Conservation (phyloP, 495 filamentous ascomycete species). For the Trichocladium uniseriatum region DNA sequence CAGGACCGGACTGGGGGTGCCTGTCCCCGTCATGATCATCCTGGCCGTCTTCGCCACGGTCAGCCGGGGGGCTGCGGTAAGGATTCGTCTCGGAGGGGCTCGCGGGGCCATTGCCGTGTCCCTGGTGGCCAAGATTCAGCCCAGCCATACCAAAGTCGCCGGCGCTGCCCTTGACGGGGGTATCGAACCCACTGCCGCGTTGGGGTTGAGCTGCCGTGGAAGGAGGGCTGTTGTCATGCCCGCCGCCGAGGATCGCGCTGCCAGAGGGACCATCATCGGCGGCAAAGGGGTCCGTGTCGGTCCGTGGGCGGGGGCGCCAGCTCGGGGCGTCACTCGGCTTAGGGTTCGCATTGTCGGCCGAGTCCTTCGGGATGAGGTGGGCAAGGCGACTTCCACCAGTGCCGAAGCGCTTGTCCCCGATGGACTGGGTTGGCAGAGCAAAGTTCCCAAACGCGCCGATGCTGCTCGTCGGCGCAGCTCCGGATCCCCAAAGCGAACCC, state of each 20-base stretch:
- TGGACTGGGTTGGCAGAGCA: constrained; percentile 43
- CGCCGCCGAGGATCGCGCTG: constrained; percentile 72
- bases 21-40: constrained; percentile 53
- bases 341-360: constrained; percentile 49
- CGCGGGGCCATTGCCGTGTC: constrained; percentile 43
- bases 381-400: constrained; percentile 77
- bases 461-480: constrained; percentile 43
- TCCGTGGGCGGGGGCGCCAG: constrained; percentile 49
- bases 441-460: constrained; percentile 89
- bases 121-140: constrained; percentile 51
- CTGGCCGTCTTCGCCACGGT: constrained; percentile 60
- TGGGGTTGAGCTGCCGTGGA: constrained; percentile 30
- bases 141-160: constrained; percentile 76
- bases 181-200: constrained; percentile 40
- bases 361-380: constrained; percentile 70
- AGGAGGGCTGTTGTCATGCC: constrained; percentile 61
- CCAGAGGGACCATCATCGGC: constrained; percentile 56
- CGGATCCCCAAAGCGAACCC: constrained; percentile 61
- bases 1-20: constrained; percentile 27
- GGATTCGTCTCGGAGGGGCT: constrained; percentile 97
- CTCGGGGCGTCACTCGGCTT: constrained; percentile 28
- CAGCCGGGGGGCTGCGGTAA: constrained; percentile 70
- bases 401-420: constrained; percentile 66
- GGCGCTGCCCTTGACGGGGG: constrained; percentile 49
- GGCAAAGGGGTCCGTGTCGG: constrained; percentile 76